These are phyloP conservation scores for Ceratobasidium sp. DNA, from an alignment of 1,284 basidiomycete genomes.

Conservation along the genomic window DNA sequence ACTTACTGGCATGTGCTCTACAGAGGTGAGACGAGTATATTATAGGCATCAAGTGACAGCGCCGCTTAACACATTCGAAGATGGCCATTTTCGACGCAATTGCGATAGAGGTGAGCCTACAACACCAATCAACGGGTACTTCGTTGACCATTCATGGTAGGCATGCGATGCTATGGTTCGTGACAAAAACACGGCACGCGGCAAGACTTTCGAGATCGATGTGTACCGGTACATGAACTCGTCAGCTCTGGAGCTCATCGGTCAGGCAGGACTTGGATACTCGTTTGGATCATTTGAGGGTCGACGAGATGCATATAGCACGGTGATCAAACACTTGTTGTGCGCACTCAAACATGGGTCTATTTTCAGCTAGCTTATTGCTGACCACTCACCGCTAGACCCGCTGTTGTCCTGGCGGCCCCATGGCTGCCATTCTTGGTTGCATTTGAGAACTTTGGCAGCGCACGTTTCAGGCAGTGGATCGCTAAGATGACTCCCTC, in stretches of 20 bases:
- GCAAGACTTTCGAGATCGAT: not conserved
- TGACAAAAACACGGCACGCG: not conserved
- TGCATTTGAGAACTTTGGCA: conserved; percentile 5
- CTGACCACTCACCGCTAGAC: not conserved
- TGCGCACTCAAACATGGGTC: conserved; percentile 58
- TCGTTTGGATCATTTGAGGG: conserved; percentile 3
- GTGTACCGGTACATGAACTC: not conserved
- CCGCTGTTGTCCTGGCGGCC: not conserved
- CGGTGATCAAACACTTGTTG: conserved; percentile 57
- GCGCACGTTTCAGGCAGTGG: conserved; percentile 9
- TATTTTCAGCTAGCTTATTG: not conserved
- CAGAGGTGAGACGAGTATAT: not conserved
- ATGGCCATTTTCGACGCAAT: not conserved
- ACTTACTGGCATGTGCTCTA: not conserved
- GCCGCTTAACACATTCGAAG: conserved; percentile 61
- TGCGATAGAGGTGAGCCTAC: not conserved
- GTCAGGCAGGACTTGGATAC: conserved; percentile 18
- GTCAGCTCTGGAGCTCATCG: conserved; percentile 24
- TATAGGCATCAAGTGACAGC: not conserved
- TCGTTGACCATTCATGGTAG: not conserved
- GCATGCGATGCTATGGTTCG: not conserved
- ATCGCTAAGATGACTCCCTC: not conserved
- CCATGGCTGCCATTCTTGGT: not conserved
- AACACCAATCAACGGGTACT: not conserved
- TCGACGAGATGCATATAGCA: not conserved